A percentile compares a stretch with the other conserved stretches of the same genome.
Conservation (phyloP, 2,329 filamentous ascomycete genomes). For the Fusarium pilosicola region DNA sequence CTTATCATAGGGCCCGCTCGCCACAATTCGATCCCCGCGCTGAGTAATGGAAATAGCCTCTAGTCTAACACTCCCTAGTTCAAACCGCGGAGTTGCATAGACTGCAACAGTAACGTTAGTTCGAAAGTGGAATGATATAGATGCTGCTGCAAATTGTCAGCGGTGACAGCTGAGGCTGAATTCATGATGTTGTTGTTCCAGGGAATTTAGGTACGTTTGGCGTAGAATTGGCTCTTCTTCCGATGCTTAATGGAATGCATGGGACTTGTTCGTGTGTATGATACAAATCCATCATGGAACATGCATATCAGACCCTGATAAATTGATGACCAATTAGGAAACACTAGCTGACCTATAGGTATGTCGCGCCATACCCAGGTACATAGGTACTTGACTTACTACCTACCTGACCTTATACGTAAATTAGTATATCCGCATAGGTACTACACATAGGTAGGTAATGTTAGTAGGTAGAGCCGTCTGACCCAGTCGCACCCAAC, state of each 20-base stretch:
- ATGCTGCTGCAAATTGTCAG: neutral
- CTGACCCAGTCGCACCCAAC: neutral
- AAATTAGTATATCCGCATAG: neutral
- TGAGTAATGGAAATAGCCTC: slow-evolving; percentile 29
- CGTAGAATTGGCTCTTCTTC: neutral
- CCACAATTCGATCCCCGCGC: slow-evolving; percentile 29
- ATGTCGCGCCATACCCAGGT: neutral
- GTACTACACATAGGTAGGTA: neutral
- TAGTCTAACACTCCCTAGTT: neutral
- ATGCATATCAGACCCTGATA: neutral
- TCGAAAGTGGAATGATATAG: slow-evolving; percentile 4
- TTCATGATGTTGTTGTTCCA: neutral
- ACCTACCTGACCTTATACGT: neutral
- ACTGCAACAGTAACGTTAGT: slow-evolving; percentile 5
- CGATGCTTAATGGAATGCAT: neutral
- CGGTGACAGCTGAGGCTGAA: neutral
- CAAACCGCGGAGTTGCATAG: slow-evolving; percentile 21
- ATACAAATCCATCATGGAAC: neutral
- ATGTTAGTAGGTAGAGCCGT: neutral
- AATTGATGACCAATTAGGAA: neutral
- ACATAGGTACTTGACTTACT: neutral
- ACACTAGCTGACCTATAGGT: neutral
- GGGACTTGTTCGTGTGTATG: neutral
- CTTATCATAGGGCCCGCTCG: slow-evolving; percentile 30
- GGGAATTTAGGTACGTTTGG: neutral